Percentiles rank a stretch among this genome's conserved stretches.
phyloP scores from a whole-genome alignment of 177 flowering plant genomes.

The Tripterygium wilfordii region DNA sequence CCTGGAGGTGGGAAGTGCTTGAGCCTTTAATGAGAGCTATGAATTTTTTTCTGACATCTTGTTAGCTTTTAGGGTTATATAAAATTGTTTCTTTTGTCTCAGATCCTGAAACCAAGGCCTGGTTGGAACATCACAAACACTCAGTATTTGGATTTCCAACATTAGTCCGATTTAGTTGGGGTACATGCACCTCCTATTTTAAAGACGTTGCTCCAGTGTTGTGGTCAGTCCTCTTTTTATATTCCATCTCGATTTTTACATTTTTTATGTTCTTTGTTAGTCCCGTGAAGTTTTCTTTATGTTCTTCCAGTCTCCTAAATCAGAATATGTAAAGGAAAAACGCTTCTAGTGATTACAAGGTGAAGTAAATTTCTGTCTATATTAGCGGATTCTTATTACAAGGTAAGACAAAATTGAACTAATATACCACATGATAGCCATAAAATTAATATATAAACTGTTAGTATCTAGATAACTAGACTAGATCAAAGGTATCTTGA shows the following conservation, averaged over 20 bases:
- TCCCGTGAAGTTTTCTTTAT: neutral
- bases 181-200: conserved; percentile 73
- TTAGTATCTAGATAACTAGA: too few species aligned
- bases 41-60: too few species aligned
- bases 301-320: too few species aligned
- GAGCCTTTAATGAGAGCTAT: neutral
- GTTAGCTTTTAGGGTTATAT: neutral
- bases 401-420: too few species aligned
- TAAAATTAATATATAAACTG: too few species aligned
- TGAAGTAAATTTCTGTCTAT: too few species aligned
- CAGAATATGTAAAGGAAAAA: too few species aligned
- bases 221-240: conserved; percentile 48
- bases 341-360: too few species aligned
- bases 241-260: neutral
- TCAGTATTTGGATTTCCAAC: conserved; percentile 86
- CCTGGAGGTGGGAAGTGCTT: conserved; percentile 63
- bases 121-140: conserved; percentile 82
- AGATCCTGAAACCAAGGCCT: conserved; percentile 91
- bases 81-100: conserved; percentile 3
- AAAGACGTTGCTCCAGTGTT: conserved; percentile 62
- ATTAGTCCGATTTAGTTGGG: conserved; percentile 97
- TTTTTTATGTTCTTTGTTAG: neutral
- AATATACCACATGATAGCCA: too few species aligned
- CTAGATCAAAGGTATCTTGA: too few species aligned
- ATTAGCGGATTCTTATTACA: too few species aligned